Percentiles rank a stretch among this genome's conserved stretches.
phyloP scores from a whole-genome alignment of 441 rosid species.

The Populus hybrid region DNA sequence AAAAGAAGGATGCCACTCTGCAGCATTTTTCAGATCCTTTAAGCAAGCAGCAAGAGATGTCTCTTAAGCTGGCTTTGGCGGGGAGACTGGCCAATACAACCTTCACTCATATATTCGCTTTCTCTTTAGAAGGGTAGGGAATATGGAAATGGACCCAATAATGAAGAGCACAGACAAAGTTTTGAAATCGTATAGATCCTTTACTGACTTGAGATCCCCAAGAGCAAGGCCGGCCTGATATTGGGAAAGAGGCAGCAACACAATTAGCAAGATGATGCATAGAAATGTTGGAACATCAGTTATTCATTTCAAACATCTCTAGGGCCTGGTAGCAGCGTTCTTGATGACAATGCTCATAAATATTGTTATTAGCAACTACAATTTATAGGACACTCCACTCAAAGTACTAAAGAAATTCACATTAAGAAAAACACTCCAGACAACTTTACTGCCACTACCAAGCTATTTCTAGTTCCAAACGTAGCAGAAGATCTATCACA shows the following conservation, averaged over 20 bases:
- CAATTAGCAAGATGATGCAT: neutral
- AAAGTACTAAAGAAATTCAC: neutral
- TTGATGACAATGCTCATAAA: neutral
- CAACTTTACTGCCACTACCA: neutral
- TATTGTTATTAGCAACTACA: neutral
- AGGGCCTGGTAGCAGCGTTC: neutral
- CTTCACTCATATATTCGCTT: slow-evolving; percentile 72
- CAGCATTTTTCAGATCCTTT: slow-evolving; percentile 10
- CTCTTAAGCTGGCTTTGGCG: neutral
- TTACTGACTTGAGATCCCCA: slow-evolving; percentile 88
- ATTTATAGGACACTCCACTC: neutral
- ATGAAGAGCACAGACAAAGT: slow-evolving; percentile 79
- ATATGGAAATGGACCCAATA: slow-evolving; percentile 68
- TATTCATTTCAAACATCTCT: neutral
- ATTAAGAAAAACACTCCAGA: neutral
- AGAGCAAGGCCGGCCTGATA: slow-evolving; percentile 92
- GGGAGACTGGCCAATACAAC: slow-evolving; percentile 8
- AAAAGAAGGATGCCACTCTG: slow-evolving; percentile 1
- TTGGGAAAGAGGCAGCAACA: slow-evolving; percentile 5
- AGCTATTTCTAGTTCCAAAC: neutral
- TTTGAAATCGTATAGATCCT: slow-evolving; percentile 84
- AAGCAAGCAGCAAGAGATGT: slow-evolving; percentile 12
- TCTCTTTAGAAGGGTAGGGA: slow-evolving; percentile 84
- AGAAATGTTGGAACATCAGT: no score
- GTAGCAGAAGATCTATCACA: neutral